These are phyloP conservation scores for Candida silvatica DNA, from an alignment of 805 yeast species.

Conservation along the genomic window DNA sequence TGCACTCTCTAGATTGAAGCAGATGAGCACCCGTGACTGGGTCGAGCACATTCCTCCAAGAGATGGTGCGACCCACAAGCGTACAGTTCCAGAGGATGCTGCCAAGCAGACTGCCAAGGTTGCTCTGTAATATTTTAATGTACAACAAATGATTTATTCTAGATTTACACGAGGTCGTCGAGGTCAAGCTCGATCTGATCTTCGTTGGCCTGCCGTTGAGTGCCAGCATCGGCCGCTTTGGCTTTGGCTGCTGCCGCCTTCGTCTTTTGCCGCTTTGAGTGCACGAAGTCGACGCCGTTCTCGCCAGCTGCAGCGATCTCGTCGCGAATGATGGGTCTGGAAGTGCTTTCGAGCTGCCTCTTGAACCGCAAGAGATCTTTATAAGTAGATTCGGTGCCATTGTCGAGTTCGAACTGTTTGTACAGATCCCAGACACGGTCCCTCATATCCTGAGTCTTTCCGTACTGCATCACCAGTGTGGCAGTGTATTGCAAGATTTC, in stretches of 20 bases:
- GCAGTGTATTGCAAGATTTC: slow-evolving; percentile 50
- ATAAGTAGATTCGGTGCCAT: slow-evolving; percentile 65
- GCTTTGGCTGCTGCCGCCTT: slow-evolving; percentile 15
- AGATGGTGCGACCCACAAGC: neutral
- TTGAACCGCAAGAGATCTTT: slow-evolving; percentile 65
- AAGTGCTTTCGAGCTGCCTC: slow-evolving; percentile 26
- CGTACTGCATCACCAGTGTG: slow-evolving; percentile 28
- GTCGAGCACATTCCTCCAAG: slow-evolving; percentile 33
- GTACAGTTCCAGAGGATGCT: neutral
- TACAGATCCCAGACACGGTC: slow-evolving; percentile 53
- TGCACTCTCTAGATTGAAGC: slow-evolving; percentile 83
- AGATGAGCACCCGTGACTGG: slow-evolving; percentile 94
- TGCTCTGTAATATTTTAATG: too few species aligned
- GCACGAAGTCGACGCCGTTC: slow-evolving; percentile 42
- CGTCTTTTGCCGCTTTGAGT: slow-evolving; percentile 29
- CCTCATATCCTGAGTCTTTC: slow-evolving; percentile 17
- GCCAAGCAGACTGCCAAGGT: too few species aligned
- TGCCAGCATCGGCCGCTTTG: slow-evolving; percentile 3
- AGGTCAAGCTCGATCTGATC: slow-evolving; percentile 56
- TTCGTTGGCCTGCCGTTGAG: too few species aligned
- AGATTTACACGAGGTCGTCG: slow-evolving; percentile 14
- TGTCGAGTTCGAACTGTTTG: slow-evolving; percentile 63
- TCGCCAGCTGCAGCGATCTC: slow-evolving; percentile 10
- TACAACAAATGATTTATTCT: too few species aligned
- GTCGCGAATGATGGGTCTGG: slow-evolving; percentile 15